Evolutionary conservation across 495 filamentous ascomycete species (phyloP).

Genomic region (Penicillium malachiteum): DNA sequence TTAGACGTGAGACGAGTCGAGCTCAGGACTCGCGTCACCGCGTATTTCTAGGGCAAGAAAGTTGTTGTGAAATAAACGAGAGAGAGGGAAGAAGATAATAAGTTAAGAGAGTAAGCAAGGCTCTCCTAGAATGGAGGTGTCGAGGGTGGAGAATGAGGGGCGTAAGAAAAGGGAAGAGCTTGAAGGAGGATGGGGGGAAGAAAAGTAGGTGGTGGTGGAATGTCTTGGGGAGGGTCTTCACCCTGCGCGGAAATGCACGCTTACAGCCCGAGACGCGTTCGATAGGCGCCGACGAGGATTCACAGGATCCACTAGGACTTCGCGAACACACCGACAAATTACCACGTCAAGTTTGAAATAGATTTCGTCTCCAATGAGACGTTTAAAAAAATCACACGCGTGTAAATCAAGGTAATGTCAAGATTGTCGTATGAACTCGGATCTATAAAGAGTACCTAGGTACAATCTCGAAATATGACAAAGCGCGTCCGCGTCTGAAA

Average conservation of each 20-base stretch:
- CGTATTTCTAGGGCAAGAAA: slow-evolving; percentile 5
- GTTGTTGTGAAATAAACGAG: slow-evolving; percentile 6
- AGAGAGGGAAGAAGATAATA: slow-evolving; percentile 1
- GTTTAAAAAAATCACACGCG: not conserved
- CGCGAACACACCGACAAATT: slow-evolving; percentile 3
- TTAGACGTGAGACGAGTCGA: slow-evolving; percentile 16
- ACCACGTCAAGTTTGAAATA: not conserved
- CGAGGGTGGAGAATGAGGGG: slow-evolving; percentile 9
- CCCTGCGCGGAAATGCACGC: slow-evolving; percentile 49
- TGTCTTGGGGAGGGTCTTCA: slow-evolving; percentile 39
- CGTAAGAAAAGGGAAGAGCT: slow-evolving; percentile 7
- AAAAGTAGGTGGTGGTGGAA: slow-evolving; percentile 40
- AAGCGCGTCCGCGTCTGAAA: slow-evolving; percentile 31
- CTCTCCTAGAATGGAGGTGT: not conserved
- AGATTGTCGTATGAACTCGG: not conserved
- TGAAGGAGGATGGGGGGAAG: slow-evolving; percentile 26
- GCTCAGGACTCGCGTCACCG: slow-evolving; percentile 29
- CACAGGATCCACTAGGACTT: slow-evolving; percentile 39
- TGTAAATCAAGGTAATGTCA: not conserved
- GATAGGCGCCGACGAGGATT: slow-evolving; percentile 44
- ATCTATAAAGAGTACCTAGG: slow-evolving; percentile 12
- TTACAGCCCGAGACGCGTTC: slow-evolving; percentile 51
- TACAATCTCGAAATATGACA: slow-evolving; percentile 5
- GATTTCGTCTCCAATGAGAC: not conserved
- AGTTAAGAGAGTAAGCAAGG: not conserved